Base-by-base conservation (phyloP, 805 yeast species). In the Saturnispora halmiae region DNA sequence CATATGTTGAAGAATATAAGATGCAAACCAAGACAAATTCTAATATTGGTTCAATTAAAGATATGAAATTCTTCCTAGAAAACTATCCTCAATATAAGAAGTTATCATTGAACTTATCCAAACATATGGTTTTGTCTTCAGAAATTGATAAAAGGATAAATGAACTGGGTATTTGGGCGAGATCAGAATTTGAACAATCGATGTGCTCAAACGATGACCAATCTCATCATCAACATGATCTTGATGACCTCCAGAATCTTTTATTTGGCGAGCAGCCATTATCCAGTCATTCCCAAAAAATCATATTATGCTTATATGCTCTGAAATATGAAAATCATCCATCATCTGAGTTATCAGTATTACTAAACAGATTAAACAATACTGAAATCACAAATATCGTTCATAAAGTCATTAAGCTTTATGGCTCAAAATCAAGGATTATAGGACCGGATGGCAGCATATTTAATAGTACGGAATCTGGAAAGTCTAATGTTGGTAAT, bases 81-180 rank as follows among this genome's bases (percentile, higher is more conserved):
- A 85, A 85, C 47, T 87, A 82, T 53, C 99, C 99, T 1, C 98
- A 92, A 57, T 88, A 84, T 58, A 80, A 86, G 50, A 86, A 83
- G 55, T 66, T 90, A 26, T 82, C 94, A 9, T 78, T 85, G 26
- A 90, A 88, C 56, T 86, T 92, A 9, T 74, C 94, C 24, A 92
- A 90, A 54, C 98, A 92, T 60, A 87, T 92, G 72, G 76, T 94
- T 16, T 69, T 92, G 18, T 88, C 90, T 6, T 75, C 90, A 19
- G 96, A 90, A 54, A 72, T 92, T 41, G 94, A 87, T 53, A 74
- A 79, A 44, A 72, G 73, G 45, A 82, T 92, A 31, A 75, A 79
- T 25, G 53, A 60, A 16, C 66, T 69, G 41, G 69, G 82, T 47
- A 65, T 90, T 39, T 83, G 96, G 82, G 85, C 80, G 44, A 73